These are phyloP conservation scores for Moesziomyces sp. DNA, from an alignment of 1,284 basidiomycete species.

Conservation along the genomic window DNA sequence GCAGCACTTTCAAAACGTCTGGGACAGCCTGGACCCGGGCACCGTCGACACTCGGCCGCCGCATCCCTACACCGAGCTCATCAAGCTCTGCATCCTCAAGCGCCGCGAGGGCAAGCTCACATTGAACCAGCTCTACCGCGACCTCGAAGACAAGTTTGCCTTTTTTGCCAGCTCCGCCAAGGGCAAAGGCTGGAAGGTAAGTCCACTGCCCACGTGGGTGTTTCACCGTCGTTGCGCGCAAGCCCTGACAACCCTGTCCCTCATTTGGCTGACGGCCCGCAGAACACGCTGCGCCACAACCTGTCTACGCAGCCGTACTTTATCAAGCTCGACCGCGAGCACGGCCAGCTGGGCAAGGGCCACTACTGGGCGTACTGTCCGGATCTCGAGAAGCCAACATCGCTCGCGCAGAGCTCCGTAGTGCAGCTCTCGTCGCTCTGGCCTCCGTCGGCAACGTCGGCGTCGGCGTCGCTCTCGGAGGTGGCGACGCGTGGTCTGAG, in stretches of 20 bases:
- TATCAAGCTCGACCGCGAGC: conserved; percentile 41
- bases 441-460: conserved; percentile 18
- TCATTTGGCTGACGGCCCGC: neutral
- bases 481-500: neutral
- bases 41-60: conserved; percentile 9
- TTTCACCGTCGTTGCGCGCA: no score
- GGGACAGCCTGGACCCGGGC: conserved; percentile 27
- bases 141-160: conserved; percentile 39
- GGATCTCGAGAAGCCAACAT: conserved; percentile 35
- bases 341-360: conserved; percentile 36
- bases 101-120: conserved; percentile 34
- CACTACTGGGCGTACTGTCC: conserved; percentile 49
- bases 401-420: conserved; percentile 35
- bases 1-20: conserved; percentile 27
- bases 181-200: conserved; percentile 47
- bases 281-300: conserved; percentile 54
- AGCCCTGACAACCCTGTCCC: neutral
- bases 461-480: conserved; percentile 7
- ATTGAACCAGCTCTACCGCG: conserved; percentile 38
- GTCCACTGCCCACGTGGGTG: neutral
- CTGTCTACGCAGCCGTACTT: conserved; percentile 47
- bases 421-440: conserved; percentile 29
- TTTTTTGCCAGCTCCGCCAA: conserved; percentile 28
- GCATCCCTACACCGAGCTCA: conserved; percentile 42
- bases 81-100: conserved; percentile 50